Conservation (phyloP, 2,329 filamentous ascomycete species). For the Cladosporium sp. region DNA sequence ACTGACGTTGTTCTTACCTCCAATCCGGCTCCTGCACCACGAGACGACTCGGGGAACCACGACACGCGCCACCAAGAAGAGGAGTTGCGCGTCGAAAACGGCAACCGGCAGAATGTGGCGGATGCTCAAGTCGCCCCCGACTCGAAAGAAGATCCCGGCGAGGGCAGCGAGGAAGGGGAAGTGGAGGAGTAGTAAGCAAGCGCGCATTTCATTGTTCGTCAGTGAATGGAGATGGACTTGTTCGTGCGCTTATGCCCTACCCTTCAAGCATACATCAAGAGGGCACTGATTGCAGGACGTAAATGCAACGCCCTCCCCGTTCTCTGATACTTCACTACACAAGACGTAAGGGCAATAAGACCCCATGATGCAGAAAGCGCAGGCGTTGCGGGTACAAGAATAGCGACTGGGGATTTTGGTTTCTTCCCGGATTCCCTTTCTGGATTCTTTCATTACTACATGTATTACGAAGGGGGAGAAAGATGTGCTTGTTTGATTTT, state of each 20-base stretch:
- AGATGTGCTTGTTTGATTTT: not conserved
- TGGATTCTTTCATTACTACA: too few species aligned
- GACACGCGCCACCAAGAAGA: slow-evolving; percentile 27
- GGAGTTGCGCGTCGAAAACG: slow-evolving; percentile 24
- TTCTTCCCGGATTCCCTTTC: too few species aligned
- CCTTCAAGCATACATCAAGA: too few species aligned
- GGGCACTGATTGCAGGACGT: too few species aligned
- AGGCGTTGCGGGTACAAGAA: slow-evolving; percentile 2
- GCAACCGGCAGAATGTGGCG: slow-evolving; percentile 23
- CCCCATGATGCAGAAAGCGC: not conserved
- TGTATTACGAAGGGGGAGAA: not conserved
- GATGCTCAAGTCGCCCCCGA: slow-evolving; percentile 18
- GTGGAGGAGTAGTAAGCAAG: slow-evolving; percentile 38
- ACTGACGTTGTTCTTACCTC: slow-evolving; percentile 12
- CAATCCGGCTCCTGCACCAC: slow-evolving; percentile 11
- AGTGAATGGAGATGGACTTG: too few species aligned
- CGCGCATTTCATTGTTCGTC: not conserved
- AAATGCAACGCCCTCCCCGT: too few species aligned
- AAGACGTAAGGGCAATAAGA: not conserved
- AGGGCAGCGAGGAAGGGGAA: slow-evolving; percentile 45
- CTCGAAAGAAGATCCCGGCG: slow-evolving; percentile 21
- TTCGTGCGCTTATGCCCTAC: too few species aligned
- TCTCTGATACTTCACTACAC: too few species aligned
- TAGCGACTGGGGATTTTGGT: not conserved
- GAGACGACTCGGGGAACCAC: slow-evolving; percentile 15